phyloP scores from a whole-genome alignment of 306 rosid species.

The Cyclanthera cordifolia region DNA sequence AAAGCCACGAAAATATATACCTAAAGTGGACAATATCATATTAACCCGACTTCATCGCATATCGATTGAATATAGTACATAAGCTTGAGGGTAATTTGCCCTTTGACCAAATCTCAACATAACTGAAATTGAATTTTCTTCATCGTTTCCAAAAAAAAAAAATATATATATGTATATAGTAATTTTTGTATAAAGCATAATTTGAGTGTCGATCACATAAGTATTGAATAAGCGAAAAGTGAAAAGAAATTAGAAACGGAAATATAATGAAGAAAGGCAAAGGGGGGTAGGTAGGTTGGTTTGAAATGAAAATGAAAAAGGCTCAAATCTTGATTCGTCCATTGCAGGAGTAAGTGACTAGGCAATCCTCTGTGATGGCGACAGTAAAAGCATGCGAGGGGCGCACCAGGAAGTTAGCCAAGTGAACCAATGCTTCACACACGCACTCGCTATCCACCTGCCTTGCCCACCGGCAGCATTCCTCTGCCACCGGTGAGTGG shows the following conservation, averaged over 20 bases:
- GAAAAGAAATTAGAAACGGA: neutral
- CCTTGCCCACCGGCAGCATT: constrained; percentile 64
- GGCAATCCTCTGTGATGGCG: constrained; percentile 38
- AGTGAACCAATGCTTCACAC: constrained; percentile 42
- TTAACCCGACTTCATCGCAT: no score
- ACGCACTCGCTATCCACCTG: constrained; percentile 55
- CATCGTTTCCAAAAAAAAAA: no score
- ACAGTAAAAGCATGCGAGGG: constrained; percentile 47
- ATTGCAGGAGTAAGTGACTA: constrained; percentile 40
- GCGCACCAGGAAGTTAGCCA: constrained; percentile 57
- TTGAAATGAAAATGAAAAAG: neutral
- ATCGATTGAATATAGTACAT: no score
- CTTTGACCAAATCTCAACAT: neutral
- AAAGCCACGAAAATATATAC: no score
- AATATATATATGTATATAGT: no score
- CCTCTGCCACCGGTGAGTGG: constrained; percentile 25
- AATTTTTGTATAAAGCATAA: neutral
- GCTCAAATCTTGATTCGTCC: constrained; percentile 25
- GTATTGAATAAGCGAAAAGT: neutral
- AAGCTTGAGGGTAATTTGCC: neutral
- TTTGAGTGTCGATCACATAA: neutral
- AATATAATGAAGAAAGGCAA: constrained; percentile 2
- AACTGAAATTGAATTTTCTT: neutral
- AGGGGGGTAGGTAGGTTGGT: neutral
- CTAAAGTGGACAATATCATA: no score